These are phyloP conservation scores for Candida easanensis DNA, from an alignment of 805 yeast genomes.

Conservation along the genomic window DNA sequence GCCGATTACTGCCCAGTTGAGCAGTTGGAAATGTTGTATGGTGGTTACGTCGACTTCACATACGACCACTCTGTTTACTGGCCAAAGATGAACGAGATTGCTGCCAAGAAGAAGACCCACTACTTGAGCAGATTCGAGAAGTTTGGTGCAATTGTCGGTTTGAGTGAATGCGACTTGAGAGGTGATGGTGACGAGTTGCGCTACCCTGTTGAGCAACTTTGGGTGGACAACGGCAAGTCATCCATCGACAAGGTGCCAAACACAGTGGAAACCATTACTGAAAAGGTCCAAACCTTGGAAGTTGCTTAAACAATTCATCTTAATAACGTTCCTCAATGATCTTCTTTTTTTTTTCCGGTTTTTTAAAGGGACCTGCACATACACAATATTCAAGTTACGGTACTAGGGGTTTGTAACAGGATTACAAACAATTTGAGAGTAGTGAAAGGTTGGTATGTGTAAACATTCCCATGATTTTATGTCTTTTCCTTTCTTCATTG, in stretches of 20 bases:
- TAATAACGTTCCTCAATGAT: too few relatives aligned
- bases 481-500: too few relatives aligned
- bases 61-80: constrained; percentile 81
- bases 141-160: constrained; percentile 72
- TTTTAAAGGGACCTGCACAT: too few relatives aligned
- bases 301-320: neutral
- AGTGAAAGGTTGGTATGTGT: too few relatives aligned
- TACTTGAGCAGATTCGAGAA: constrained; percentile 67
- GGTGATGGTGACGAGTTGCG: constrained; percentile 28
- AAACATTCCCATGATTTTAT: too few relatives aligned
- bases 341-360: too few relatives aligned
- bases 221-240: neutral
- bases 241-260: neutral
- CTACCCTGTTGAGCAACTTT: constrained; percentile 16
- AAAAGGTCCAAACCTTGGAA: neutral
- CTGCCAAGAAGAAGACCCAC: constrained; percentile 53
- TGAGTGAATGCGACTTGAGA: constrained; percentile 80
- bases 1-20: constrained; percentile 74
- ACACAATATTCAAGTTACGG: too few relatives aligned
- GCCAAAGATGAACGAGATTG: constrained; percentile 63
- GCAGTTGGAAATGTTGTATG: constrained; percentile 81
- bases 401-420: too few relatives aligned
- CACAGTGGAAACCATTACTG: neutral
- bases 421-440: too few relatives aligned
- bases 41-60: constrained; percentile 81